A percentile compares a stretch with the other conserved stretches of the same genome.
Conservation (phyloP, 1,284 basidiomycete genomes). For the Phellinidium pouzarii region DNA sequence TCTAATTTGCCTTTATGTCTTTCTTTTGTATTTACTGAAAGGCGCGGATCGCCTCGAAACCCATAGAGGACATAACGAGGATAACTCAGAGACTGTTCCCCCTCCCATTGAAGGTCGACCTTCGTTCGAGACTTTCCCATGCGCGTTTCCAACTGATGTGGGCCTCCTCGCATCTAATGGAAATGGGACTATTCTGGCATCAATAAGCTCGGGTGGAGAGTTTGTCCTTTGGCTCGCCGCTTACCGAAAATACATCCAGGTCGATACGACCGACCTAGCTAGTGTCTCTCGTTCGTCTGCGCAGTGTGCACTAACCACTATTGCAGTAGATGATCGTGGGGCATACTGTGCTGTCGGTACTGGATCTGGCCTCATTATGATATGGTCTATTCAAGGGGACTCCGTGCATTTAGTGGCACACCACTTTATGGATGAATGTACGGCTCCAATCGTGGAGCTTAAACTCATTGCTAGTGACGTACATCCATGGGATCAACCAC, state of each 20-base stretch:
- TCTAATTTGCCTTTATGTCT: slow-evolving; percentile 64
- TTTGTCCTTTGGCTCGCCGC: slow-evolving; percentile 58
- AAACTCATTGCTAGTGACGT: background rate
- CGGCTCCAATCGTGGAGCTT: slow-evolving; percentile 33
- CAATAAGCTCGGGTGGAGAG: slow-evolving; percentile 75
- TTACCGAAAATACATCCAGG: slow-evolving; percentile 35
- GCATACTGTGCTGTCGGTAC: slow-evolving; percentile 58
- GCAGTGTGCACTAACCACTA: slow-evolving; percentile 44
- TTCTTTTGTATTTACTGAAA: slow-evolving; percentile 88
- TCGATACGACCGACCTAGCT: slow-evolving; percentile 47
- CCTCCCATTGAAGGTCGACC: slow-evolving; percentile 40
- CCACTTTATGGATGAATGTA: slow-evolving; percentile 39
- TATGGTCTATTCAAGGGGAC: slow-evolving; percentile 46
- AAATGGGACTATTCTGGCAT: slow-evolving; percentile 57
- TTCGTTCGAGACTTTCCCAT: slow-evolving; percentile 65
- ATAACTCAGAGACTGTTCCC: slow-evolving; percentile 29
- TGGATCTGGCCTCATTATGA: slow-evolving; percentile 48
- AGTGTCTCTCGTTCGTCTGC: slow-evolving; percentile 42
- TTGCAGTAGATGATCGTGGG: slow-evolving; percentile 53
- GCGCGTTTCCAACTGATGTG: slow-evolving; percentile 74
- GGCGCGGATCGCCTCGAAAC: slow-evolving; percentile 87
- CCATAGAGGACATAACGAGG: slow-evolving; percentile 57
- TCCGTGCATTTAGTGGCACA: slow-evolving; percentile 36
- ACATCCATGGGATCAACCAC: background rate
- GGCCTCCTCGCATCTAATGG: slow-evolving; percentile 70